phyloP scores from a whole-genome alignment of 2,329 filamentous ascomycete genomes.

The Penicillium hordei region DNA sequence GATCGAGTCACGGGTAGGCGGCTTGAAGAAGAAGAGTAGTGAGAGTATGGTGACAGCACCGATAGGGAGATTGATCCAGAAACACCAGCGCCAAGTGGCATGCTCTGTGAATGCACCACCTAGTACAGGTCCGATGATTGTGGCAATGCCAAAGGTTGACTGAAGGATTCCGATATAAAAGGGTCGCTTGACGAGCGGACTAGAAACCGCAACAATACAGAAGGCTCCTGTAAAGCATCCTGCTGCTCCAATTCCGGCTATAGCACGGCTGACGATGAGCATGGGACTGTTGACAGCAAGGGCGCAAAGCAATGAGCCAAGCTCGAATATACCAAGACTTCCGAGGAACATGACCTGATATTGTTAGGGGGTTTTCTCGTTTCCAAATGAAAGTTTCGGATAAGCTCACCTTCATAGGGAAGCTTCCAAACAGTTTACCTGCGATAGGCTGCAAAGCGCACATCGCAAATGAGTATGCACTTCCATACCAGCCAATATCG shows the following conservation, averaged over 20 bases:
- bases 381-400: rapidly evolving
- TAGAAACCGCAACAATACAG: not conserved
- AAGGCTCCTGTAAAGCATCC: not conserved
- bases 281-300: not conserved
- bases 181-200: not conserved
- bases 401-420: not conserved
- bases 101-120: not conserved
- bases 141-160: not conserved
- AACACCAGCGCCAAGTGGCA: not conserved
- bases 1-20: not conserved
- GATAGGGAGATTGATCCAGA: not conserved
- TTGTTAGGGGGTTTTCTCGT: not conserved
- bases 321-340: not conserved
- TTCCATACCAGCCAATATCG: not conserved
- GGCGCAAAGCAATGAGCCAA: not conserved
- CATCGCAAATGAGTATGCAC: not conserved
- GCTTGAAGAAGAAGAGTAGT: not conserved
- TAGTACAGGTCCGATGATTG: not conserved
- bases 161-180: not conserved
- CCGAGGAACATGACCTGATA: not conserved
- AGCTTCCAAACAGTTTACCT: not conserved
- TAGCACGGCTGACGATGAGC: not conserved
- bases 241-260: not conserved
- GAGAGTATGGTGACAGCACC: not conserved
- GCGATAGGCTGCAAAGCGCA: not conserved